Conservation (phyloP, 495 filamentous ascomycete species). For the Collariella sp. region DNA sequence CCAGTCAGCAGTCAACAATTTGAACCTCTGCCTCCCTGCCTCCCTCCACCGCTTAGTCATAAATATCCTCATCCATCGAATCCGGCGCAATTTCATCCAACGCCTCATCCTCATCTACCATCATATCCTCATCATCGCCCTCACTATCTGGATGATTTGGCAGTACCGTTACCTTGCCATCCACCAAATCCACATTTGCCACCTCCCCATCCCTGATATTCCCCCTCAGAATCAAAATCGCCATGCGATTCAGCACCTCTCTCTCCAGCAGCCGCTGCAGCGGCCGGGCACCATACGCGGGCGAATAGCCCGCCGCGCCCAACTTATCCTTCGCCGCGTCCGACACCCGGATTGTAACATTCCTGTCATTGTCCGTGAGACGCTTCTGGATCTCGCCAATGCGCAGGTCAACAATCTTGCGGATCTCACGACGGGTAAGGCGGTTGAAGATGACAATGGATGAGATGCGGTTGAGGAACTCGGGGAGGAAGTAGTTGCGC, state of each 20-base stretch:
- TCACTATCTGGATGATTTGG: slow-evolving; percentile 68
- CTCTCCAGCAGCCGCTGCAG: slow-evolving; percentile 85
- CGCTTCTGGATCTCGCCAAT: slow-evolving; percentile 85
- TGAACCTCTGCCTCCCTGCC: background rate
- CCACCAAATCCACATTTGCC: slow-evolving; percentile 65
- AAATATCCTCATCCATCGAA: slow-evolving; percentile 67
- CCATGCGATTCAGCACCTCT: slow-evolving; percentile 88
- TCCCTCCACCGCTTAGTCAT: slow-evolving; percentile 28
- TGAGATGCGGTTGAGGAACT: slow-evolving; percentile 96
- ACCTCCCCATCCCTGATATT: slow-evolving; percentile 75
- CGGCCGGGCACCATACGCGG: slow-evolving; percentile 87
- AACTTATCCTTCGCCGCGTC: slow-evolving; percentile 85
- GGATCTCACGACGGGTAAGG: slow-evolving; percentile 77
- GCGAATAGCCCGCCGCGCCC: slow-evolving; percentile 80
- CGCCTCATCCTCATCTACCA: slow-evolving; percentile 55
- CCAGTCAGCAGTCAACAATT: background rate
- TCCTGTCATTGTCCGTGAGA: slow-evolving; percentile 67
- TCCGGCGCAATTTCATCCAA: slow-evolving; percentile 58
- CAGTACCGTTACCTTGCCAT: slow-evolving; percentile 64
- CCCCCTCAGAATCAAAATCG: slow-evolving; percentile 80
- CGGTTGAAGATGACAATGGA: slow-evolving; percentile 98
- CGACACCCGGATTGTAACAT: slow-evolving; percentile 66
- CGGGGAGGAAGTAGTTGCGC: slow-evolving; percentile 90
- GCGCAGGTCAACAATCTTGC: slow-evolving; percentile 90
- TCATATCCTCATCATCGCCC: slow-evolving; percentile 57